phyloP scores from a whole-genome alignment of 2,329 filamentous ascomycete genomes.

The Bipolaris sorokiniana region DNA sequence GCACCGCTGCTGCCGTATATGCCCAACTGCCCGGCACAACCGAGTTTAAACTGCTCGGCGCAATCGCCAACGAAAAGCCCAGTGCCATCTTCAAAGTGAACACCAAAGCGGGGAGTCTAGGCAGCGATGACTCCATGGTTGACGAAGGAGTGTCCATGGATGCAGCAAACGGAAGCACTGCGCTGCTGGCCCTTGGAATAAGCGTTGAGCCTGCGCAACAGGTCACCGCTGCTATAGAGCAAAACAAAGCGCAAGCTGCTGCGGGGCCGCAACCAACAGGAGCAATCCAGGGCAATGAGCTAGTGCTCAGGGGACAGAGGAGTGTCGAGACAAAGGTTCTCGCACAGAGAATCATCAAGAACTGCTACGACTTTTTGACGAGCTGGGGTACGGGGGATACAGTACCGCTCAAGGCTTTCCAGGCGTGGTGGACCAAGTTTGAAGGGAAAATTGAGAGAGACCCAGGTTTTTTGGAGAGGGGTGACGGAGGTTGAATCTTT shows the following conservation, averaged over 20 bases:
- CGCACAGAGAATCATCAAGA: slow-evolving; percentile 92
- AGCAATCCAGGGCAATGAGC: slow-evolving; percentile 32
- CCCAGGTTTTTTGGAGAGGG: slow-evolving; percentile 84
- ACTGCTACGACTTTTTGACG: slow-evolving; percentile 95
- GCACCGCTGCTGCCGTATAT: slow-evolving; percentile 88
- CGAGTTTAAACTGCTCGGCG: slow-evolving; percentile 85
- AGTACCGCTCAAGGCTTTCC: slow-evolving; percentile 91
- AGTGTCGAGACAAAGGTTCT: slow-evolving; percentile 74
- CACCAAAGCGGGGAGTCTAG: slow-evolving; percentile 43
- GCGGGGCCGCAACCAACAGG: slow-evolving; percentile 33
- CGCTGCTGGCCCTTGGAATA: slow-evolving; percentile 73
- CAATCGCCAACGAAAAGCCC: slow-evolving; percentile 86
- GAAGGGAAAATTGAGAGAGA: slow-evolving; percentile 84
- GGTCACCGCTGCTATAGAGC: slow-evolving; percentile 73
- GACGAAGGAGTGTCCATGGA: slow-evolving; percentile 44
- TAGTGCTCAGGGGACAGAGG: slow-evolving; percentile 47
- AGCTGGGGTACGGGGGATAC: slow-evolving; percentile 83
- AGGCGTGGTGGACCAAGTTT: slow-evolving; percentile 98
- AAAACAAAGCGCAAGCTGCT: slow-evolving; percentile 57
- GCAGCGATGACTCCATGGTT: slow-evolving; percentile 57
- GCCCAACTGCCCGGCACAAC: slow-evolving; percentile 68
- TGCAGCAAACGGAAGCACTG: slow-evolving; percentile 15
- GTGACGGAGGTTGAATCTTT: slow-evolving; percentile 54
- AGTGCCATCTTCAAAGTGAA: slow-evolving; percentile 87
- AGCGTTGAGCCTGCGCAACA: slow-evolving; percentile 76